A percentile compares a stretch with the other conserved stretches of the same genome.
phyloP scores from a whole-genome alignment of 768 basidiomycete species.

The Naematelia encephala region DNA sequence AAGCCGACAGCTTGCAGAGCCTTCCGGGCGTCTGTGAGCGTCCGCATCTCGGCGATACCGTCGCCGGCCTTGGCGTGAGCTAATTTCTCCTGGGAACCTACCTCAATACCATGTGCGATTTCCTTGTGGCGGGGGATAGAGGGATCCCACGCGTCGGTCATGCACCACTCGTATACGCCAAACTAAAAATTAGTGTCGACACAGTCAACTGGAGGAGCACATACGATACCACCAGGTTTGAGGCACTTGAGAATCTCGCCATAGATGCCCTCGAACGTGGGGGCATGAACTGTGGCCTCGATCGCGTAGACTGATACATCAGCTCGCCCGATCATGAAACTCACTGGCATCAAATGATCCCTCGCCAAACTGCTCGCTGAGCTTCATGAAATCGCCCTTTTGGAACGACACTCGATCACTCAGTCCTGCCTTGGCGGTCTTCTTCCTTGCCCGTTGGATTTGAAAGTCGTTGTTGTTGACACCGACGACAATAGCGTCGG shows the following conservation, averaged over 20 bases:
- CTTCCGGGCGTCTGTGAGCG: conserved; percentile 63
- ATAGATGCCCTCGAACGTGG: conserved; percentile 92
- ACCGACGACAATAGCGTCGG: conserved; percentile 78
- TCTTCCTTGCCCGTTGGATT: conserved; percentile 74
- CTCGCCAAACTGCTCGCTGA: conserved; percentile 85
- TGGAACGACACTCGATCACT: conserved; percentile 74
- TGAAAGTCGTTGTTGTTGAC: conserved; percentile 98
- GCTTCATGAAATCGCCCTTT: conserved; percentile 96
- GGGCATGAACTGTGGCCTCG: conserved; percentile 96
- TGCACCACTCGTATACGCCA: conserved; percentile 98
- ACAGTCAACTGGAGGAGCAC: conserved; percentile 45
- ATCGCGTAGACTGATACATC: conserved; percentile 78
- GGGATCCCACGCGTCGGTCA: conserved; percentile 90
- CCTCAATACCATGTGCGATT: conserved; percentile 83
- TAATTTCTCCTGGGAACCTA: conserved; percentile 12
- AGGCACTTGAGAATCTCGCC: conserved; percentile 86
- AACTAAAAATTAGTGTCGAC: conserved; percentile 58
- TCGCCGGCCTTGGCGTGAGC: conserved; percentile 63
- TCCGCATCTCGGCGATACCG: conserved; percentile 97
- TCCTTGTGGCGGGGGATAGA: conserved; percentile 78
- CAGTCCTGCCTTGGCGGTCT: conserved; percentile 73
- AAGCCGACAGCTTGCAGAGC: conserved; percentile 83
- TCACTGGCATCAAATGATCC: conserved; percentile 89
- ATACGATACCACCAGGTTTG: conserved; percentile 90
- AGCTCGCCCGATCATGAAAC: conserved; percentile 38